These are phyloP conservation scores for Cymodocea nodosa DNA, from an alignment of 116 monocot genomes.

Conservation along the genomic window DNA sequence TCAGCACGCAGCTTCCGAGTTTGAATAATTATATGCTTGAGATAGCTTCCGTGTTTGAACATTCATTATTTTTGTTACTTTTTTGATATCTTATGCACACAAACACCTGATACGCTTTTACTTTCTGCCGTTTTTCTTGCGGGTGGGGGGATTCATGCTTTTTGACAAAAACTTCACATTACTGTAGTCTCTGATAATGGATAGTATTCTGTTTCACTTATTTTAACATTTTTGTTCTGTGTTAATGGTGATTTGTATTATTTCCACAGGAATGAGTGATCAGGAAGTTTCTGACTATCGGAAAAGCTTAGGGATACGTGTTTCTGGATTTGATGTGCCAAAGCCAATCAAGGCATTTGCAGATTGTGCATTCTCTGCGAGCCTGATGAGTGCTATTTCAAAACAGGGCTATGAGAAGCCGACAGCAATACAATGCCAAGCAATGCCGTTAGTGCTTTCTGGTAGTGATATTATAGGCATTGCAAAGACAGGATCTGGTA, in stretches of 20 bases:
- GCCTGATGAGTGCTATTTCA: constrained; percentile 61
- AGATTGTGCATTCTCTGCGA: constrained; percentile 79
- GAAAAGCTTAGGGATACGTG: constrained; percentile 72
- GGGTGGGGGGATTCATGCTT: too few species aligned
- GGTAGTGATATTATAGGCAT: constrained; percentile 99
- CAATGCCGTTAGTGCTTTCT: constrained; percentile 78
- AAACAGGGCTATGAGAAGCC: constrained; percentile 98
- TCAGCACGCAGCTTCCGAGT: too few species aligned
- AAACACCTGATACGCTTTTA: too few species aligned
- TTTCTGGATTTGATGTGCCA: constrained; percentile 91
- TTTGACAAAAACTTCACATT: too few species aligned
- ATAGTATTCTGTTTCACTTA: neutral
- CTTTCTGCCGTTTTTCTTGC: too few species aligned
- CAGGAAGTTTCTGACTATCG: constrained; percentile 79
- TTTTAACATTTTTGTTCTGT: neutral
- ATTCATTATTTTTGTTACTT: too few species aligned
- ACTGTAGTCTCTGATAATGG: too few species aligned
- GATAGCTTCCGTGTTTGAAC: too few species aligned
- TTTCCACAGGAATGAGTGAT: constrained; percentile 72
- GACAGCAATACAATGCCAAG: constrained; percentile 94
- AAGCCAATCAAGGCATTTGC: constrained; percentile 81
- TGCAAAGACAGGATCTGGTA: constrained; percentile 98
- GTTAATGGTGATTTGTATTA: neutral
- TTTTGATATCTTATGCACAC: too few species aligned
- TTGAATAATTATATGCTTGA: too few species aligned